Evolutionary conservation across 306 rosid genomes (phyloP).

Genomic region (Elaeagnus macrophylla): DNA sequence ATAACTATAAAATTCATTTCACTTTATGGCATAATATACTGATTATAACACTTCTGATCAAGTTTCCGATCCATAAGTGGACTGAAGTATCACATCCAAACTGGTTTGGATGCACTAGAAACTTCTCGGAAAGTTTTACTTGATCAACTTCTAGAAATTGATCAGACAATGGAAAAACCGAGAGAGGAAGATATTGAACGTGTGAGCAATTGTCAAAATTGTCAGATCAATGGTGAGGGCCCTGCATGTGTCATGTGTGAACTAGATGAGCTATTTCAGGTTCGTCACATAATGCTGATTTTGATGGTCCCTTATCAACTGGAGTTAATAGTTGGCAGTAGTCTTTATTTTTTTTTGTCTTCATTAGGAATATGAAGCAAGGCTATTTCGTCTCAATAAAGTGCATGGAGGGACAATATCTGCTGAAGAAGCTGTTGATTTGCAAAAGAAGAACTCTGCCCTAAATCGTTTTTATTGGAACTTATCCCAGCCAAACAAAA

Average conservation of each 20-base stretch:
- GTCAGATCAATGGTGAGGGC: slow-evolving; percentile 64
- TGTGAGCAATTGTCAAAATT: slow-evolving; percentile 69
- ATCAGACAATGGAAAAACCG: slow-evolving; percentile 76
- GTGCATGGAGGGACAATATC: slow-evolving; percentile 64
- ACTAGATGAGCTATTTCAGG: slow-evolving; percentile 80
- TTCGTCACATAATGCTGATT: slow-evolving; percentile 25
- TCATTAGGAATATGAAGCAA: slow-evolving; percentile 74
- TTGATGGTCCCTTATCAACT: slow-evolving; percentile 17
- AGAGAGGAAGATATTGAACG: slow-evolving; percentile 76
- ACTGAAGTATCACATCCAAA: slow-evolving; percentile 79
- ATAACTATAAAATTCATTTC: background rate
- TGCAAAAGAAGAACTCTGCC: slow-evolving; percentile 70
- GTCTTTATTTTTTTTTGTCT: slow-evolving; percentile 9
- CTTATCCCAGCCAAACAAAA: slow-evolving; percentile 45
- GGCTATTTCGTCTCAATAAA: slow-evolving; percentile 68
- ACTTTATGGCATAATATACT: background rate
- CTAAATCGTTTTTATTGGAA: slow-evolving; percentile 69
- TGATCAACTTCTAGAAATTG: slow-evolving; percentile 74
- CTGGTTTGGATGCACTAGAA: slow-evolving; percentile 71
- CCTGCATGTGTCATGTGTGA: slow-evolving; percentile 76
- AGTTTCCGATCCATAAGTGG: slow-evolving; percentile 70
- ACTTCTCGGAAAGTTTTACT: slow-evolving; percentile 64
- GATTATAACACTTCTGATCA: slow-evolving; percentile 27
- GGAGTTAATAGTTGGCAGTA: background rate
- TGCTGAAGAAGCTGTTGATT: slow-evolving; percentile 85